A percentile compares a stretch with the other conserved stretches of the same genome.
Conservation (phyloP, 192 early-diverging fungal species). For the Kappamyces sp. region DNA sequence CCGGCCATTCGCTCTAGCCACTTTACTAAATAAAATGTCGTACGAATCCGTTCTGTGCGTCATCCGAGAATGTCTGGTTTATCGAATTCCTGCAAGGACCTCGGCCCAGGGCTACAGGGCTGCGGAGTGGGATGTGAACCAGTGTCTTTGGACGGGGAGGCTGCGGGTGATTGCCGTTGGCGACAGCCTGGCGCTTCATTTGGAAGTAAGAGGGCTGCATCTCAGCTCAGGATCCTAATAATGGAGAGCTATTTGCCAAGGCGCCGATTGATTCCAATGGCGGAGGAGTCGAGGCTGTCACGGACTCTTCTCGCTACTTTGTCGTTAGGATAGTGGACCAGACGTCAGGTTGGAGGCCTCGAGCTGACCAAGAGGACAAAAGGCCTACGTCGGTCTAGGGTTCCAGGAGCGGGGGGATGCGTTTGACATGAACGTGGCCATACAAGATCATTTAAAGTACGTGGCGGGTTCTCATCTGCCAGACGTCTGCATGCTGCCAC, state of each 20-base stretch:
- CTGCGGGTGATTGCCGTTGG: slow-evolving; percentile 64
- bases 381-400: slow-evolving; percentile 81
- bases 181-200: slow-evolving; percentile 60
- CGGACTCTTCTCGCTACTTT: slow-evolving; percentile 83
- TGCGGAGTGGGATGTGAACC: slow-evolving; percentile 73
- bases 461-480: slow-evolving; percentile 1
- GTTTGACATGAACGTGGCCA: slow-evolving; percentile 86
- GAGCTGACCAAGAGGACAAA: slow-evolving; percentile 42
- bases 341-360: slow-evolving; percentile 43
- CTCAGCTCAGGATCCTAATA: neutral
- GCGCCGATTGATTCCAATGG: slow-evolving; percentile 67
- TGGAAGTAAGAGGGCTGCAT: slow-evolving; percentile 54
- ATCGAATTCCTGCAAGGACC: slow-evolving; percentile 63
- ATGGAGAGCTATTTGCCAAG: slow-evolving; percentile 73
- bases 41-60: slow-evolving; percentile 77
- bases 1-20: too few species aligned
- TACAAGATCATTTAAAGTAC: slow-evolving; percentile 75
- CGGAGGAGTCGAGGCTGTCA: slow-evolving; percentile 68
- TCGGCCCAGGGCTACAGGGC: slow-evolving; percentile 67
- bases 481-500: neutral
- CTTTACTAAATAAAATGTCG: too few species aligned
- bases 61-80: slow-evolving; percentile 68
- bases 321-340: slow-evolving; percentile 64
- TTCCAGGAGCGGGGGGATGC: slow-evolving; percentile 74
- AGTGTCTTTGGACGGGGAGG: slow-evolving; percentile 73